These are phyloP conservation scores for Lecanicillium sp. DNA, from an alignment of 2,329 filamentous ascomycete genomes.

Conservation along the genomic window DNA sequence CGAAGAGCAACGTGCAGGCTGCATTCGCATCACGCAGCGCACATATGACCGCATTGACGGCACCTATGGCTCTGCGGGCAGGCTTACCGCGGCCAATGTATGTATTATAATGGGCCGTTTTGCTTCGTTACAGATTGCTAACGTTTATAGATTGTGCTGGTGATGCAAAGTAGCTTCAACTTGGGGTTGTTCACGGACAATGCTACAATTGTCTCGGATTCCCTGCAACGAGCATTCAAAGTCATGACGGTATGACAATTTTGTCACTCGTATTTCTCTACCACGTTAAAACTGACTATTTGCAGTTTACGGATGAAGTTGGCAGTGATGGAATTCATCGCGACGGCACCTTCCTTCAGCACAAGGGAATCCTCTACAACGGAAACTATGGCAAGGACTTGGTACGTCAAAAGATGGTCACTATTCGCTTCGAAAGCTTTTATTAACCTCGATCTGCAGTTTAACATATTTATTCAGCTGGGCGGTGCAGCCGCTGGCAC, in stretches of 20 bases:
- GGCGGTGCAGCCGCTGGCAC: slow-evolving; percentile 15
- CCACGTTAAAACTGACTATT: background rate
- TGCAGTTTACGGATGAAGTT: slow-evolving; percentile 12
- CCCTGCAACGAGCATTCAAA: slow-evolving; percentile 11
- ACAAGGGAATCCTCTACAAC: slow-evolving; percentile 16
- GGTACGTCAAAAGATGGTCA: slow-evolving; percentile 4
- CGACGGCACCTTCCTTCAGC: slow-evolving; percentile 16
- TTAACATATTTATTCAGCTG: slow-evolving; percentile 17
- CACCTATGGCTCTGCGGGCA: slow-evolving; percentile 12
- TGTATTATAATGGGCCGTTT: background rate
- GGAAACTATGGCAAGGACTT: slow-evolving; percentile 18
- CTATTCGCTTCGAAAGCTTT: background rate
- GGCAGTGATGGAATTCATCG: slow-evolving; percentile 15
- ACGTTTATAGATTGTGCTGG: slow-evolving; percentile 11
- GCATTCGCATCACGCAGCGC: slow-evolving; percentile 13
- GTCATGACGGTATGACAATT: slow-evolving; percentile 12
- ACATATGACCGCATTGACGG: slow-evolving; percentile 14
- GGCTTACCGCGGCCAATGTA: slow-evolving; percentile 16
- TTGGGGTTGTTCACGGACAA: slow-evolving; percentile 15
- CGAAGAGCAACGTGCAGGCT: slow-evolving; percentile 11
- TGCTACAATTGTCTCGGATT: slow-evolving; percentile 13
- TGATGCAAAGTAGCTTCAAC: slow-evolving; percentile 16
- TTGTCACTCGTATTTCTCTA: no score
- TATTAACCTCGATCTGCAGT: slow-evolving; percentile 4
- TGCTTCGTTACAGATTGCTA: background rate